Evolutionary conservation across 768 basidiomycete genomes (phyloP).

Genomic region (Podaxis rugospora): DNA sequence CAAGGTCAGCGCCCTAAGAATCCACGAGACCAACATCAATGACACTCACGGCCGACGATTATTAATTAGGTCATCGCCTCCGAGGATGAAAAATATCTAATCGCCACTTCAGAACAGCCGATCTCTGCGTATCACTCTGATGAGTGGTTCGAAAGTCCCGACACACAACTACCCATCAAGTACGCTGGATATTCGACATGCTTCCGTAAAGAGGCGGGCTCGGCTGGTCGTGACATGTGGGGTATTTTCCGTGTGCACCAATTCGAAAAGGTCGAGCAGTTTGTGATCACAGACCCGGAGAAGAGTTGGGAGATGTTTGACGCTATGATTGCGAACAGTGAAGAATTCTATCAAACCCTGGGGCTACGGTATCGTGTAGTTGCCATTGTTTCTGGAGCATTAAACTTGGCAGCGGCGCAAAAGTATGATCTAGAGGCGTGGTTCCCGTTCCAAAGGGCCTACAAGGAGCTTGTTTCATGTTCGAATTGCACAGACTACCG

Average conservation of each 20-base stretch:
- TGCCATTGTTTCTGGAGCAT: slow-evolving; percentile 91
- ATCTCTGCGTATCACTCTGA: slow-evolving; percentile 94
- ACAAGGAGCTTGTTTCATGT: slow-evolving; percentile 97
- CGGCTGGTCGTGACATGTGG: slow-evolving; percentile 98
- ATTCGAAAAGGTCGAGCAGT: slow-evolving; percentile 99
- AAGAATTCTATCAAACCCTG: slow-evolving; percentile 95
- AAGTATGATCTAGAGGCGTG: slow-evolving; percentile 98
- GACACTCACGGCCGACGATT: background rate
- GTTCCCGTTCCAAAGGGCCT: slow-evolving; percentile 96
- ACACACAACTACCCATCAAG: slow-evolving; percentile 86
- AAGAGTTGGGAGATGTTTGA: slow-evolving; percentile 96
- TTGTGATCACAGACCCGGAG: slow-evolving; percentile 90
- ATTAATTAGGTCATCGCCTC: slow-evolving; percentile 71
- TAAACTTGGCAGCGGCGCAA: slow-evolving; percentile 95
- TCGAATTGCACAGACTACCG: slow-evolving; percentile 99
- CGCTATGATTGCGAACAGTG: slow-evolving; percentile 82
- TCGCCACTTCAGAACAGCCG: slow-evolving; percentile 98
- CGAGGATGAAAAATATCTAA: slow-evolving; percentile 97
- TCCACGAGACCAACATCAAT: background rate
- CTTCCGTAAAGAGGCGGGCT: slow-evolving; percentile 98
- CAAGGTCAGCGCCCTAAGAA: slow-evolving; percentile 54
- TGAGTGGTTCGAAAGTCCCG: slow-evolving; percentile 96
- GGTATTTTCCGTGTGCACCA: slow-evolving; percentile 99
- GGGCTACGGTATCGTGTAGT: slow-evolving; percentile 90
- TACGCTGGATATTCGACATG: slow-evolving; percentile 92